phyloP scores from a whole-genome alignment of 2,329 filamentous ascomycete genomes.

The Phaeomoniella chlamydospora region DNA sequence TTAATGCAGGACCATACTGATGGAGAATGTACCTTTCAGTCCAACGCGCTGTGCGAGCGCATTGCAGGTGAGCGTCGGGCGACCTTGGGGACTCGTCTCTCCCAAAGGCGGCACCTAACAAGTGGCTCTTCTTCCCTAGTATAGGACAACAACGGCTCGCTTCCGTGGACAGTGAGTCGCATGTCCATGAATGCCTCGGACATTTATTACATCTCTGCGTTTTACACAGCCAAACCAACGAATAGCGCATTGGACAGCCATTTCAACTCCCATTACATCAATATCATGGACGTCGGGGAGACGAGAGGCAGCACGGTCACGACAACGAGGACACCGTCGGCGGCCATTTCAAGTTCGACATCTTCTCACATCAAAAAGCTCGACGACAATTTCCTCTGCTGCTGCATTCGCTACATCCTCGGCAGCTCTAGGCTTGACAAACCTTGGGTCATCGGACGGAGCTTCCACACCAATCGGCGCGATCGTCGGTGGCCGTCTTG shows the following conservation, averaged over 20 bases:
- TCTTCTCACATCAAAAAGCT: not conserved
- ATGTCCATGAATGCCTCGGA: constrained; percentile 1
- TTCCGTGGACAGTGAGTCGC: constrained; percentile 1
- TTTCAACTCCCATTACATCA: constrained; percentile 2
- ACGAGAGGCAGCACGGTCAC: not conserved
- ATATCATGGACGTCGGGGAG: not conserved
- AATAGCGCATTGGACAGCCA: not conserved
- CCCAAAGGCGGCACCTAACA: not conserved
- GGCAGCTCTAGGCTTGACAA: not conserved
- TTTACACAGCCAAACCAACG: not conserved
- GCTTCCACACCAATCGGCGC: not conserved
- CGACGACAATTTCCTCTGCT: not conserved
- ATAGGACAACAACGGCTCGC: not conserved
- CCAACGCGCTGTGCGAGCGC: not conserved
- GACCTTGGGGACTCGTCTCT: not conserved
- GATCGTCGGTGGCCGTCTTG: not conserved
- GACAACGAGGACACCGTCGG: not conserved
- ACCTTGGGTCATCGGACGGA: not conserved
- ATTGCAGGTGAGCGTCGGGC: not conserved
- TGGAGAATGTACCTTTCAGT: constrained; percentile 1
- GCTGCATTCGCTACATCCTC: not conserved
- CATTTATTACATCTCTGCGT: constrained; percentile 1
- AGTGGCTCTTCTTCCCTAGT: not conserved
- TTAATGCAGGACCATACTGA: constrained; percentile 1
- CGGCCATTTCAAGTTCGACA: not conserved